Evolutionary conservation across 495 filamentous ascomycete genomes (phyloP).

Genomic region (Aspergillus heteromorphus): DNA sequence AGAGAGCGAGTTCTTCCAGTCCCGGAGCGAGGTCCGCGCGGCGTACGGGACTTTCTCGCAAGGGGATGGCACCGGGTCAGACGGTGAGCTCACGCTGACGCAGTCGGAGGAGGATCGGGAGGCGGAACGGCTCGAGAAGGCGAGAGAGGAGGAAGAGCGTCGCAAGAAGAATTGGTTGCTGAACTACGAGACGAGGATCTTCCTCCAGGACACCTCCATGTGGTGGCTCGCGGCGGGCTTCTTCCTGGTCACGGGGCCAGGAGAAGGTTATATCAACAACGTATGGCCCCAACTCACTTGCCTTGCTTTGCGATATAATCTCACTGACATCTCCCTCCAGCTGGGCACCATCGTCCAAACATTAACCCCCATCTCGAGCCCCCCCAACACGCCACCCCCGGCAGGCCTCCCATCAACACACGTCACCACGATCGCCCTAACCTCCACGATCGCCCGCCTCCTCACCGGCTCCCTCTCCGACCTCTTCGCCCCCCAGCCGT

Average conservation of each 20-base stretch:
- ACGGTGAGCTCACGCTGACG: slow-evolving; percentile 24
- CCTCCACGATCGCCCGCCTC: slow-evolving; percentile 83
- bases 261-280: slow-evolving; percentile 97
- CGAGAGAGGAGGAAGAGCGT: slow-evolving; percentile 58
- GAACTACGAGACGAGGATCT: slow-evolving; percentile 78
- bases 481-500: slow-evolving; percentile 66
- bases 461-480: slow-evolving; percentile 82
- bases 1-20: slow-evolving; percentile 57
- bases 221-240: slow-evolving; percentile 90
- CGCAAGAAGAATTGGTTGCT: slow-evolving; percentile 79
- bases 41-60: slow-evolving; percentile 52
- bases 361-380: slow-evolving; percentile 58
- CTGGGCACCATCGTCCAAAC: slow-evolving; percentile 89
- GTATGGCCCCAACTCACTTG: slow-evolving; percentile 25
- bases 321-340: slow-evolving; percentile 21
- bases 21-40: slow-evolving; percentile 28
- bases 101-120: slow-evolving; percentile 44
- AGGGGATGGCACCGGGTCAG: slow-evolving; percentile 23
- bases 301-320: no score
- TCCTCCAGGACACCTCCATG: slow-evolving; percentile 85
- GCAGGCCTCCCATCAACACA: slow-evolving; percentile 74
- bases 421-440: slow-evolving; percentile 84
- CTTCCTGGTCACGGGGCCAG: slow-evolving; percentile 88
- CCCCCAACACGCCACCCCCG: slow-evolving; percentile 44
- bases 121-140: slow-evolving; percentile 41